These are phyloP conservation scores for Amanita brunnescens DNA, from an alignment of 768 basidiomycete genomes.

Conservation along the genomic window DNA sequence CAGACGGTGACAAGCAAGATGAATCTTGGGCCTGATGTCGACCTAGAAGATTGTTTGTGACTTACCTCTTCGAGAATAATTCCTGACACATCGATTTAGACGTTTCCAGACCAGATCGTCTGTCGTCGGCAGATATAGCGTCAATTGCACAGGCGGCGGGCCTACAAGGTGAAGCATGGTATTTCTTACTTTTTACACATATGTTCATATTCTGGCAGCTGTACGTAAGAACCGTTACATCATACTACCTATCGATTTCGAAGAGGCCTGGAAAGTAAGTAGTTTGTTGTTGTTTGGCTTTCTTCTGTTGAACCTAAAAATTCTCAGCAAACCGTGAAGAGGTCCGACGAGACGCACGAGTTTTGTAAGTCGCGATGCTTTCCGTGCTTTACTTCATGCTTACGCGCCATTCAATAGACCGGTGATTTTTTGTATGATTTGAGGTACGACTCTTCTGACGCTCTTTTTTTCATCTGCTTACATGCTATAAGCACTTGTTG, in stretches of 20 bases:
- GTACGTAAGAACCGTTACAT: slow-evolving; percentile 98
- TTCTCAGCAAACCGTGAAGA: slow-evolving; percentile 90
- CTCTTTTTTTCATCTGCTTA: not conserved
- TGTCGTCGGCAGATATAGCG: slow-evolving; percentile 93
- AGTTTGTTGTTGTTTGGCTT: slow-evolving; percentile 46
- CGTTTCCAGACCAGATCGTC: slow-evolving; percentile 90
- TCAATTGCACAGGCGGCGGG: slow-evolving; percentile 97
- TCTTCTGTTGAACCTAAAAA: slow-evolving; percentile 19
- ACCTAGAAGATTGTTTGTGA: slow-evolving; percentile 90
- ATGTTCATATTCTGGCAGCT: slow-evolving; percentile 36
- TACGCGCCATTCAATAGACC: not conserved
- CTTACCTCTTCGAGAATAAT: not conserved
- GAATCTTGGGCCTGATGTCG: slow-evolving; percentile 96
- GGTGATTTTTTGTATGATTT: slow-evolving; percentile 11
- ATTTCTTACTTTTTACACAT: not conserved
- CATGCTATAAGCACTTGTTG: not conserved
- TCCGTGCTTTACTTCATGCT: not conserved
- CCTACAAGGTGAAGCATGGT: slow-evolving; percentile 62
- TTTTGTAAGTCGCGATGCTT: slow-evolving; percentile 60
- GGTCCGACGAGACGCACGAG: slow-evolving; percentile 91
- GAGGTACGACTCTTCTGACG: slow-evolving; percentile 14
- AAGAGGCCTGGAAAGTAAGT: slow-evolving; percentile 98
- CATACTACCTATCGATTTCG: slow-evolving; percentile 94
- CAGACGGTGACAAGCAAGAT: slow-evolving; percentile 96
- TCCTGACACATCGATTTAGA: slow-evolving; percentile 38